A percentile compares a stretch with the other conserved stretches of the same genome.
Conservation (phyloP, 768 basidiomycete species). For the Leucocoprinus birnbaumii region DNA sequence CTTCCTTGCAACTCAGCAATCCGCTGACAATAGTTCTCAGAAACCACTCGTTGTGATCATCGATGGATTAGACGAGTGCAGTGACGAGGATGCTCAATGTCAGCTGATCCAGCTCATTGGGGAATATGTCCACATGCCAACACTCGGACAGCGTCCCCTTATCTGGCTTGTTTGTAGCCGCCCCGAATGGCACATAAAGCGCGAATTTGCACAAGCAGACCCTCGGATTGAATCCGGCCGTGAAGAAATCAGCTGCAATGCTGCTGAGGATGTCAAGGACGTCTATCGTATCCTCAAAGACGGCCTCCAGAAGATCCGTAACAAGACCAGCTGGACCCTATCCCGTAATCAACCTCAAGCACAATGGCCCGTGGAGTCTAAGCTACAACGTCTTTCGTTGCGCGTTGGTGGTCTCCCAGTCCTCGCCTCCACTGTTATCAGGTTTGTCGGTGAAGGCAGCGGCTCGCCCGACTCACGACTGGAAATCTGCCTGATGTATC, state of each 20-base stretch:
- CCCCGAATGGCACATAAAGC: background rate
- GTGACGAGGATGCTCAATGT: background rate
- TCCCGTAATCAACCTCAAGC: background rate
- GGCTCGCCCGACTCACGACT: background rate
- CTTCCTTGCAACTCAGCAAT: background rate
- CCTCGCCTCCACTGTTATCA: background rate
- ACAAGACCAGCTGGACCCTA: too few species aligned
- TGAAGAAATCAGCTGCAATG: background rate
- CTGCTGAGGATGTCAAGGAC: background rate
- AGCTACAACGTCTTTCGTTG: background rate
- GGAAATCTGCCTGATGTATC: background rate
- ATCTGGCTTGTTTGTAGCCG: background rate
- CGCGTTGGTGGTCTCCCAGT: background rate
- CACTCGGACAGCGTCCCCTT: background rate
- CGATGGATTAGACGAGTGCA: slow-evolving; percentile 8
- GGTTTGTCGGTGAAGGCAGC: background rate
- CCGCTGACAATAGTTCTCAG: background rate
- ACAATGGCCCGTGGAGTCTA: background rate
- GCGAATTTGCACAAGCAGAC: background rate
- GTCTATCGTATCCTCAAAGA: background rate
- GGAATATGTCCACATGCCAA: background rate
- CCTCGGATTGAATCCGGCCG: background rate
- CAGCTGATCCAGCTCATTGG: background rate
- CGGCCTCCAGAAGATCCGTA: background rate
- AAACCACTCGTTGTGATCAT: background rate